Evolutionary conservation across 768 basidiomycete genomes (phyloP), one percentile per base, ranked within the genome.

Genomic region (Lactarius indigo): DNA sequence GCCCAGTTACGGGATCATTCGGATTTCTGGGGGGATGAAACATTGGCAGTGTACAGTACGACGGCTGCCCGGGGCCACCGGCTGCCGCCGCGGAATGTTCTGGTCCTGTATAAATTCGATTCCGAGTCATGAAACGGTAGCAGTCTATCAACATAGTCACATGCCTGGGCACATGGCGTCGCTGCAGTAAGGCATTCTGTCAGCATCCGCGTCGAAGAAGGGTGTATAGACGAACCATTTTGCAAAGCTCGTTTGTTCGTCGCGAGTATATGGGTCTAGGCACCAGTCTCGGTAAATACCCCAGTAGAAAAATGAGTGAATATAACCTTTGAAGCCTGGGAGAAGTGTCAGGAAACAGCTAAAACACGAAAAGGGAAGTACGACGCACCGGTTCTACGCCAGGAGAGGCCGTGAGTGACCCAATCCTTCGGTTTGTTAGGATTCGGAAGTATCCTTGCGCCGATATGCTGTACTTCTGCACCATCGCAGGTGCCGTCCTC

Each of bases 221-320:
- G n/a, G n/a, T n/a, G n/a, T 26, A 26, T 13, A 15, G 23, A 72
- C 80, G 59, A 71, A 83, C 83, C 86, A 87, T 72, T 83, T 82
- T 1, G 77, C 75, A 70, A 86, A 87, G 26, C 13, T 52, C 2
- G 50, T 52, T 26, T 52, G 23, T 26, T 52, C 50, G 6, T 52
- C 50, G 4, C 77, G 78, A 23, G 85, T 80, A 66, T 87, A 87
- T 0, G 86, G 85, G 71, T 87, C 85, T 83, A 63, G n/a, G 9
- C 5, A 8, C 7, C 42, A 12, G 5, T 31, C 63, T 20, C 56
- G 5, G 39, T 4, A n/a, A 26, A n/a, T 59, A 37, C 23, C 7
- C 41, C 17, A 18, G 41, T 33, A 20, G 23, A 55, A 1, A 31
- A 39, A 7, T 3, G 3, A n/a, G 42, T 10, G 8, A 44, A 26